Conservation (phyloP, 352 stramenopile species). For the Plasmopara muralis region DNA sequence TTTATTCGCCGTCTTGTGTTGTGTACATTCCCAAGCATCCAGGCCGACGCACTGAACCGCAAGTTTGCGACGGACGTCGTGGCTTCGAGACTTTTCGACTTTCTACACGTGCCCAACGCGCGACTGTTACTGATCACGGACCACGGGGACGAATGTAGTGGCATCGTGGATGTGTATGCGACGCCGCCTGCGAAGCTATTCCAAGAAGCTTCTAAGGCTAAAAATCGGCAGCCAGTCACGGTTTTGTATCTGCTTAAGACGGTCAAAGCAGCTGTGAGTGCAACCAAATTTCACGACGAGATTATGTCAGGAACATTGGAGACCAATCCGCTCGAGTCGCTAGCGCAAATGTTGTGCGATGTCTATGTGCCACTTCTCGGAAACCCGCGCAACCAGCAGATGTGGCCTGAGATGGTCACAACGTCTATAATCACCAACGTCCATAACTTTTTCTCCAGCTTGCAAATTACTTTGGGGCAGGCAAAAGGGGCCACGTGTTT, state of each 20-base stretch:
- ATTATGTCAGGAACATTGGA: conserved; percentile 72
- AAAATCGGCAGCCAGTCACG: conserved; percentile 28
- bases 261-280: conserved; percentile 51
- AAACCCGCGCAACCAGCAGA: conserved; percentile 69
- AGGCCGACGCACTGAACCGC: conserved; percentile 46
- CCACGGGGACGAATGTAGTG: conserved; percentile 47
- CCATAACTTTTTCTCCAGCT: conserved; percentile 70
- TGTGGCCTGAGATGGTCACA: conserved; percentile 79
- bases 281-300: conserved; percentile 58
- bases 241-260: conserved; percentile 77
- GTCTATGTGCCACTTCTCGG: conserved; percentile 70
- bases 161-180: conserved; percentile 52
- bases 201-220: conserved; percentile 12
- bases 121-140: conserved; percentile 68
- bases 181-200: conserved; percentile 51
- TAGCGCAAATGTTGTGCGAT: conserved; percentile 63
- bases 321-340: conserved; percentile 63
- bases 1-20: conserved; percentile 60
- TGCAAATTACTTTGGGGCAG: conserved; percentile 86
- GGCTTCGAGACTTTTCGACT: conserved; percentile 60
- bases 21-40: conserved; percentile 60
- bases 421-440: conserved; percentile 72
- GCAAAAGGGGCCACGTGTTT: conserved; percentile 78
- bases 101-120: conserved; percentile 54
- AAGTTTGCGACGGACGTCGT: conserved; percentile 59